Conservation (phyloP, 2,329 filamentous ascomycete species). For the Colletotrichum magnum region DNA sequence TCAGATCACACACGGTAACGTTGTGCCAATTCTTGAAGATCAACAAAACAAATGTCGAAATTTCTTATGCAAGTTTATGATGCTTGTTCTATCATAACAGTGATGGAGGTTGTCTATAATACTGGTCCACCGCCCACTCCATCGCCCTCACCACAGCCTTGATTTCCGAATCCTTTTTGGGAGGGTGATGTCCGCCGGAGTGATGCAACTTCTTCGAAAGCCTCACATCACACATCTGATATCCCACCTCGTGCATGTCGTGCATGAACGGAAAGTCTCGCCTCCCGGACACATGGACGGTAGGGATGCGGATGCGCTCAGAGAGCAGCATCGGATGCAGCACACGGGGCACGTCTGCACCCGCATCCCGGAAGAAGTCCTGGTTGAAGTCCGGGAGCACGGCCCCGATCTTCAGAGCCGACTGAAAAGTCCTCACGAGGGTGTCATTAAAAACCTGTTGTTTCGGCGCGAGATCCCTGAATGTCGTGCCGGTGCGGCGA, state of each 20-base stretch:
- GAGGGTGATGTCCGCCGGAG: slow-evolving; percentile 31
- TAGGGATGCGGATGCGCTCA: slow-evolving; percentile 33
- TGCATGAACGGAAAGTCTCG: slow-evolving; percentile 35
- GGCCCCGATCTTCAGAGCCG: slow-evolving; percentile 28
- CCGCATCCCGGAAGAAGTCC: slow-evolving; percentile 23
- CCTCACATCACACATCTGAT: slow-evolving; percentile 22
- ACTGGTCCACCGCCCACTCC: slow-evolving; percentile 35
- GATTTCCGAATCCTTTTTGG: slow-evolving; percentile 27
- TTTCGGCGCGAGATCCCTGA: slow-evolving; percentile 8
- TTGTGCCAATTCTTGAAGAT: no score
- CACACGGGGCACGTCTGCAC: slow-evolving; percentile 2
- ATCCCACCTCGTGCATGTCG: slow-evolving; percentile 36
- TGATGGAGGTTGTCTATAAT: slow-evolving; percentile 26
- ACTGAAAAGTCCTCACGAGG: slow-evolving; percentile 23
- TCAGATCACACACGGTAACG: no score
- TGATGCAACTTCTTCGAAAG: slow-evolving; percentile 34
- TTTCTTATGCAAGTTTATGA: no score
- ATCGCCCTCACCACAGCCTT: slow-evolving; percentile 37
- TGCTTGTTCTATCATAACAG: slow-evolving; percentile 12
- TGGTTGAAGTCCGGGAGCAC: slow-evolving; percentile 27
- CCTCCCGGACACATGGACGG: slow-evolving; percentile 31
- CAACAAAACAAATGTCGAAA: no score
- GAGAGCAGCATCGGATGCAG: slow-evolving; percentile 26
- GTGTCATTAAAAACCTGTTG: slow-evolving; percentile 35
- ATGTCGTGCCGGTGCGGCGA: slow-evolving; percentile 1